Evolutionary conservation across 2,329 filamentous ascomycete genomes (phyloP), one percentile per base, ranked within the genome.

Genomic region (Trichoderma simmonsii): DNA sequence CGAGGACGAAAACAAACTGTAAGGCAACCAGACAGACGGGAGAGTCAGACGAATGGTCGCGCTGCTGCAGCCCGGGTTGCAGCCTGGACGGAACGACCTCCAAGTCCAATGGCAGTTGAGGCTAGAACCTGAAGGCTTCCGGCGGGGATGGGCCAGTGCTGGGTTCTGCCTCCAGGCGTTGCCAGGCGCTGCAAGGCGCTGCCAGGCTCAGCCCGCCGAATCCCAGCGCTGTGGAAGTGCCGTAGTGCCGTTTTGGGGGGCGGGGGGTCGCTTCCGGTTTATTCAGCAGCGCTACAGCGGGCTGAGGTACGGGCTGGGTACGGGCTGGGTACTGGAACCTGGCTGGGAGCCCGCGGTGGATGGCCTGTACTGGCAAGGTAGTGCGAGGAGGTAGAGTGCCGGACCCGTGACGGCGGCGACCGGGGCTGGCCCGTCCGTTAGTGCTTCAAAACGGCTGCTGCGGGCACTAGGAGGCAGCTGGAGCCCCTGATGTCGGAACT

Each of bases 171-270:
- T 18, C 39, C 24, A 30, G 56, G 34, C 36, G 32, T 11, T 59
- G 54, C 48, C 63, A 36, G 59, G 57, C 57, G 28, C 15, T 39
- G n/a, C 34, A 9, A 26, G 51, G 32, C 34, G 24, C 18, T 60
- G 54, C 32, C 64, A 56, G 56, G 56, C 36, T 26, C 28, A 61
- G 66, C 56, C 56, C 56, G 66, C 56, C 56, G 26, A 43, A 69
- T 51, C 56, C 65, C 65, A 69, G 34, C 65, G 56, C 34, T 61
- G 36, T 61, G 66, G 26, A 61, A 69, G 28, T 48, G 57, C 66
- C 66, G 57, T 62, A 54, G 66, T 59, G 57, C 39, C 66, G 66
- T 51, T 62, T 70, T 51, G n/a, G 66, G 56, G 26, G 56, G 66
- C 32, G 54, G 66, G 56, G 65, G 34, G 26, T 26, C 15, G n/a